Evolutionary conservation across 306 rosid species (phyloP).

Genomic region (Cajanus cajan): DNA sequence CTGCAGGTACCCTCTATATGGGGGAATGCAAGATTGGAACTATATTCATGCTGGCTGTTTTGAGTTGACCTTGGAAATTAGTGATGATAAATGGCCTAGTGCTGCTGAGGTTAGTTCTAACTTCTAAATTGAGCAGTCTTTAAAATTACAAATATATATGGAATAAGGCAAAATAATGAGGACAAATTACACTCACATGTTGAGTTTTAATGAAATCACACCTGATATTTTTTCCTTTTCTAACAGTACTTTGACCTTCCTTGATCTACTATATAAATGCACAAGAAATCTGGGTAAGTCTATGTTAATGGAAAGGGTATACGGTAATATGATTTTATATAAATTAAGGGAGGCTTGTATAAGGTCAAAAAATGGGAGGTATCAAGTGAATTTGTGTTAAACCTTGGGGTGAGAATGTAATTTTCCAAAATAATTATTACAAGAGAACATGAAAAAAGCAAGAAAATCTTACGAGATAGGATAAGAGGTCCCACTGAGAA

Average conservation of each 20-base stretch:
- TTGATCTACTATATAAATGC: neutral
- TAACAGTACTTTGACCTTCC: neutral
- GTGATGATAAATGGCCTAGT: slow-evolving; percentile 90
- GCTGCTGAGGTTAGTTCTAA: slow-evolving; percentile 70
- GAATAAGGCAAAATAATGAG: neutral
- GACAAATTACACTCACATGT: neutral
- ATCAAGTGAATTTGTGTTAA: neutral
- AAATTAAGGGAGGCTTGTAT: neutral
- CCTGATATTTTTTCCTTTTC: neutral
- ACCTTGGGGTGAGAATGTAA: neutral
- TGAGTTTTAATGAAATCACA: neutral
- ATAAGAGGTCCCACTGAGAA: neutral
- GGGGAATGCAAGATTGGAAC: slow-evolving; percentile 99
- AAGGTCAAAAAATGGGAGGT: neutral
- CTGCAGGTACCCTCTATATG: slow-evolving; percentile 91
- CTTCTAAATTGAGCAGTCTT: slow-evolving; percentile 9
- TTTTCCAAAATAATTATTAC: neutral
- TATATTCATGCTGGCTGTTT: slow-evolving; percentile 84
- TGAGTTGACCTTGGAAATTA: slow-evolving; percentile 88
- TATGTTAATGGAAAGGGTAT: neutral
- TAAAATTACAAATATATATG: neutral
- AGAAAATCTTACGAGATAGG: neutral
- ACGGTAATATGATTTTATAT: neutral
- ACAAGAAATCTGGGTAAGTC: neutral
- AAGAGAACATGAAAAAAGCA: neutral